A percentile compares a stretch with the other conserved stretches of the same genome.
Evolutionary conservation across 2,329 filamentous ascomycete genomes (phyloP).

Genomic region (Beauveria australis): DNA sequence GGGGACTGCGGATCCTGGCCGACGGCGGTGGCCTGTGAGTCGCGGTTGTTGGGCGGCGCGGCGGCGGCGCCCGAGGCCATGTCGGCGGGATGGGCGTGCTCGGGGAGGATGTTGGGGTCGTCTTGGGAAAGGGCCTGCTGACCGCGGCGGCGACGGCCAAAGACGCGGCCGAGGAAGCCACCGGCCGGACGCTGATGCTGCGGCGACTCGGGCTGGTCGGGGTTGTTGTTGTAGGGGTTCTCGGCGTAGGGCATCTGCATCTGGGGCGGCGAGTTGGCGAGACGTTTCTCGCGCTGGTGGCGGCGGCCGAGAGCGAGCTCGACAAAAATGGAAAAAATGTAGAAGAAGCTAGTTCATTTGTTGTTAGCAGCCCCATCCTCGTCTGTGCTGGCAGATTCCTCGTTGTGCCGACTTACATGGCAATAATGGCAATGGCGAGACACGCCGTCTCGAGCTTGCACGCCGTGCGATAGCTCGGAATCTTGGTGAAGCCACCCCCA

Average conservation of each 20-base stretch:
- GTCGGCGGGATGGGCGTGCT: conserved; percentile 32
- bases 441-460: conserved; percentile 71
- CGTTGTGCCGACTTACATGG: conserved; percentile 45
- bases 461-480: conserved; percentile 43
- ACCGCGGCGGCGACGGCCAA: conserved; percentile 17
- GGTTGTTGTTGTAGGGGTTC: conserved; percentile 38
- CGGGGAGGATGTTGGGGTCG: conserved; percentile 27
- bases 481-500: conserved; percentile 35
- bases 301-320: conserved; percentile 61
- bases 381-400: neutral
- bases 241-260: conserved; percentile 9
- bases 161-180: conserved; percentile 27
- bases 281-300: conserved; percentile 67
- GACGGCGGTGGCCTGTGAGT: conserved; percentile 29
- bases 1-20: conserved; percentile 19
- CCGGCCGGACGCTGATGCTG: conserved; percentile 12
- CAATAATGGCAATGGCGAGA: conserved; percentile 72
- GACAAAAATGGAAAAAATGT: conserved; percentile 61
- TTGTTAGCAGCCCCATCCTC: neutral
- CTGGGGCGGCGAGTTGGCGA: conserved; percentile 36
- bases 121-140: conserved; percentile 12
- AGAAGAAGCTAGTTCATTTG: conserved; percentile 52
- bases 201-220: conserved; percentile 29
- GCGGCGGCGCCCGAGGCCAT: conserved; percentile 28
- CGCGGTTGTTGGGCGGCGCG: conserved; percentile 26